Conservation (phyloP, 768 basidiomycete genomes). For the Sutorius australiensis region DNA sequence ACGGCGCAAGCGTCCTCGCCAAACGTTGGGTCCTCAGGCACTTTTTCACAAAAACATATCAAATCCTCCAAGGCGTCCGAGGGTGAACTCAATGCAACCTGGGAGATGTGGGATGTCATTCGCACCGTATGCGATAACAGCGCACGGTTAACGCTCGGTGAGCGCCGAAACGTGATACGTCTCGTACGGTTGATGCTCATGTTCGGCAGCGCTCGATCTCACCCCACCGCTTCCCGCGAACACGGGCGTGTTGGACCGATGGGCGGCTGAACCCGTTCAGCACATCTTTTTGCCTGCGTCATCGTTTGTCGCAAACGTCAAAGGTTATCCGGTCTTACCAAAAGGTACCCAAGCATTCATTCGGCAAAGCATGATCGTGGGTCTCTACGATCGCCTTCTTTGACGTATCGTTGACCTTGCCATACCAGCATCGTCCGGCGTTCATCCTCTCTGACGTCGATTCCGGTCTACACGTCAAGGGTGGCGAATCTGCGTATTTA, state of each 20-base stretch:
- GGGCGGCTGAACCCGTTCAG: conserved; percentile 91
- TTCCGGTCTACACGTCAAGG: conserved; percentile 63
- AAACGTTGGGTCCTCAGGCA: conserved; percentile 8
- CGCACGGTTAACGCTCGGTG: conserved; percentile 68
- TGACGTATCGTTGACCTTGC: conserved; percentile 19
- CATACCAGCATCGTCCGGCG: conserved; percentile 72
- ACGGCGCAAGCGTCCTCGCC: conserved; percentile 21
- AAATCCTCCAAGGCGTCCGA: conserved; percentile 41
- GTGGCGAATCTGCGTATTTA: conserved; percentile 82
- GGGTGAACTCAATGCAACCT: conserved; percentile 67
- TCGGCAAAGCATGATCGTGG: conserved; percentile 81
- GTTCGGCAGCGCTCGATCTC: conserved; percentile 76
- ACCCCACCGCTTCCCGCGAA: conserved; percentile 82
- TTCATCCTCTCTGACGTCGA: conserved; percentile 75
- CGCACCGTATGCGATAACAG: conserved; percentile 86
- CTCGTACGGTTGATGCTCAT: conserved; percentile 9
- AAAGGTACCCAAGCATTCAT: conserved; percentile 92
- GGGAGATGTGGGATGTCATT: conserved; percentile 99
- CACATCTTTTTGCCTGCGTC: conserved; percentile 86
- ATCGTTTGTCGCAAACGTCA: conserved; percentile 91
- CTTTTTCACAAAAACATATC: conserved; percentile 24
- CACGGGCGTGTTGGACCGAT: conserved; percentile 72
- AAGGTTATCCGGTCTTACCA: conserved; percentile 94
- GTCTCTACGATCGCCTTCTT: conserved; percentile 24
- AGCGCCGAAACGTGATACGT: conserved; percentile 41